Base-by-base conservation (phyloP, 2,329 filamentous ascomycete genomes). In the Claviceps purpurea region DNA sequence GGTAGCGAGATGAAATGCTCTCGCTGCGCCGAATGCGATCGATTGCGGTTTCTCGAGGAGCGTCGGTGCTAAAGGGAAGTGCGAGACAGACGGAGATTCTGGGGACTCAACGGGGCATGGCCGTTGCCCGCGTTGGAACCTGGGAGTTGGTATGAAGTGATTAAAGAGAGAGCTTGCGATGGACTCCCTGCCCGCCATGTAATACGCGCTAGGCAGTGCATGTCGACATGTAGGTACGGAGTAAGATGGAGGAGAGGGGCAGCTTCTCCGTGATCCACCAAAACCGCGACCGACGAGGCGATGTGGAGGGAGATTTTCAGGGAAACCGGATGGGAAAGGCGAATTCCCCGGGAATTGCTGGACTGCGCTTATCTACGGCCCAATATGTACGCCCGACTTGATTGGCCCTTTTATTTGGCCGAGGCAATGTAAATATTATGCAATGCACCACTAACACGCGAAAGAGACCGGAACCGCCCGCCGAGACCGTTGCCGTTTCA, bases 91-190 rank as follows among this genome's bases (percentile, higher is more conserved):
- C 24, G n/a, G 43, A 34, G 10, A 34, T 10, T 34, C 30, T 34
- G 18, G 41, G 14, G 38, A 10, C 13, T 52, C 51, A 52, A 38
- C 40, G 30, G 30, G 22, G 24, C 20, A 26, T 41, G n/a, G 45
- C 52, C 50, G 52, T 47, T 51, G 40, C 50, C 51, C 44, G 46
- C 45, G 22, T 51, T 18, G 26, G 40, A 26, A 38, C 7, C 13
- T 16, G n/a, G 26, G 16, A n/a, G 26, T 47, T 18, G 26, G 6
- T 20, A 34, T 47, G 44, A 14, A 6, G 26, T 14, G 14, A 6
- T 8, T 20, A n/a, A n/a, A 37, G n/a, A 34, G 22, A 45, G 14
- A 34, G n/a, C 13, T 37, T 47, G 44, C 44, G 44, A 47, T 30
- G 4, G 26, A 37, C 30, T 34, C 30, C 10, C 10, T 30, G 8